Conservation (phyloP, 352 stramenopile genomes). For the Phytophthora crassamura region DNA sequence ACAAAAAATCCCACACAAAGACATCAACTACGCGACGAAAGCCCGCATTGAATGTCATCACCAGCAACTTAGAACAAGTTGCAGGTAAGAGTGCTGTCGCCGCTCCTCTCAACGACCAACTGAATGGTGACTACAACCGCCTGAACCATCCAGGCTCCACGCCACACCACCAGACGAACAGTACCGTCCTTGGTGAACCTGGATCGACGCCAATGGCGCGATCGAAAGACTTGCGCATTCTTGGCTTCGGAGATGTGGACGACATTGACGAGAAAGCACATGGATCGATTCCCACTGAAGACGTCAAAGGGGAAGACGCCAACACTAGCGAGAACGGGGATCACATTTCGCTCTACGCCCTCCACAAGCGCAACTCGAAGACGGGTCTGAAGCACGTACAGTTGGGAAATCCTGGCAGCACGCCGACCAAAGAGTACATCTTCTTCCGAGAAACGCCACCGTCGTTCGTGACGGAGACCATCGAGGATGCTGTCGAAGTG, state of each 20-base stretch:
- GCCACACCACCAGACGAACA: slow-evolving; percentile 43
- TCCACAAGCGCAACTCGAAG: slow-evolving; percentile 49
- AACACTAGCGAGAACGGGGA: neutral
- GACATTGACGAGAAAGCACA: slow-evolving; percentile 17
- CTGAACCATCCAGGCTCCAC: slow-evolving; percentile 71
- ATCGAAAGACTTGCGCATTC: slow-evolving; percentile 44
- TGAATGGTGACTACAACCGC: slow-evolving; percentile 52
- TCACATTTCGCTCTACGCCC: slow-evolving; percentile 62
- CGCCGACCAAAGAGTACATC: slow-evolving; percentile 82
- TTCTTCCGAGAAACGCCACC: slow-evolving; percentile 87
- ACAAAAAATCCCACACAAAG: slow-evolving; percentile 25
- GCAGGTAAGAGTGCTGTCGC: slow-evolving; percentile 8
- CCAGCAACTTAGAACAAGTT: slow-evolving; percentile 28
- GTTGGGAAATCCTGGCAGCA: slow-evolving; percentile 61
- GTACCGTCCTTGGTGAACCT: slow-evolving; percentile 51
- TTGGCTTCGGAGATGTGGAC: slow-evolving; percentile 68
- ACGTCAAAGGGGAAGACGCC: neutral
- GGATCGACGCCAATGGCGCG: slow-evolving; percentile 69
- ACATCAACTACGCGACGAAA: slow-evolving; percentile 25
- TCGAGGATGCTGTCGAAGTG: slow-evolving; percentile 66
- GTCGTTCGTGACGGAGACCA: slow-evolving; percentile 78
- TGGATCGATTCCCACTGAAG: neutral
- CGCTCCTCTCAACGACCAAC: slow-evolving; percentile 7
- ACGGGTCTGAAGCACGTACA: slow-evolving; percentile 64
- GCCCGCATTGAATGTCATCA: slow-evolving; percentile 53